Evolutionary conservation across 1,284 basidiomycete genomes (phyloP).

Genomic region (Ganoderma boninense): DNA sequence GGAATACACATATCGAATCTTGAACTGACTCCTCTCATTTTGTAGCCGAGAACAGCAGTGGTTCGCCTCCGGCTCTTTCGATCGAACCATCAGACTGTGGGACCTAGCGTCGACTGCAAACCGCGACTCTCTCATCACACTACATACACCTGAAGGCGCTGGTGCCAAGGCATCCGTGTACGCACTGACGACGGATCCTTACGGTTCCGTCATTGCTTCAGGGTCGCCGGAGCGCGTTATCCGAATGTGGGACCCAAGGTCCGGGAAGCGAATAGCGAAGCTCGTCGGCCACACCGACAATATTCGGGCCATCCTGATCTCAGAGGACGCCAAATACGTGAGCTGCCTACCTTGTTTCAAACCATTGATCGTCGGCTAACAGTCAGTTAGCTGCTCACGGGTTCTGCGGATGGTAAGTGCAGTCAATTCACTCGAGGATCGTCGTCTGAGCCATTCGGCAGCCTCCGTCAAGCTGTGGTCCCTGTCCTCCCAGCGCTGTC

Average conservation of each 20-base stretch:
- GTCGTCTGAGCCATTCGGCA: no score
- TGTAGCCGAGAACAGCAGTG: slow-evolving; percentile 78
- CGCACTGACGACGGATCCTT: slow-evolving; percentile 80
- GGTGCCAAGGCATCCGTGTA: slow-evolving; percentile 83
- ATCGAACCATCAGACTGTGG: slow-evolving; percentile 95
- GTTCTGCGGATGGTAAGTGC: slow-evolving; percentile 82
- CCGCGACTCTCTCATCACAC: slow-evolving; percentile 60
- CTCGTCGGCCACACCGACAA: slow-evolving; percentile 98
- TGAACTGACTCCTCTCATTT: slow-evolving; percentile 12
- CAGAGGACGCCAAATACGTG: slow-evolving; percentile 90
- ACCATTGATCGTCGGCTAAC: not conserved
- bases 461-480: slow-evolving; percentile 95
- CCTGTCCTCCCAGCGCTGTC: slow-evolving; percentile 83
- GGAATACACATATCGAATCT: no score
- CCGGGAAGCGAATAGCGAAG: slow-evolving; percentile 75
- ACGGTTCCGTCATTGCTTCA: slow-evolving; percentile 84
- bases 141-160: slow-evolving; percentile 66
- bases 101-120: slow-evolving; percentile 63
- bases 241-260: slow-evolving; percentile 92
- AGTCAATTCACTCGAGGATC: no score
- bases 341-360: slow-evolving; percentile 43
- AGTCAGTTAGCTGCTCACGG: slow-evolving; percentile 78
- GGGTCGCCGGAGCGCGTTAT: slow-evolving; percentile 94
- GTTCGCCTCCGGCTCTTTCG: slow-evolving; percentile 95
- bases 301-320: slow-evolving; percentile 88